phyloP scores from a whole-genome alignment of 2,329 filamentous ascomycete genomes.

The Aureobasidium subglaciale region DNA sequence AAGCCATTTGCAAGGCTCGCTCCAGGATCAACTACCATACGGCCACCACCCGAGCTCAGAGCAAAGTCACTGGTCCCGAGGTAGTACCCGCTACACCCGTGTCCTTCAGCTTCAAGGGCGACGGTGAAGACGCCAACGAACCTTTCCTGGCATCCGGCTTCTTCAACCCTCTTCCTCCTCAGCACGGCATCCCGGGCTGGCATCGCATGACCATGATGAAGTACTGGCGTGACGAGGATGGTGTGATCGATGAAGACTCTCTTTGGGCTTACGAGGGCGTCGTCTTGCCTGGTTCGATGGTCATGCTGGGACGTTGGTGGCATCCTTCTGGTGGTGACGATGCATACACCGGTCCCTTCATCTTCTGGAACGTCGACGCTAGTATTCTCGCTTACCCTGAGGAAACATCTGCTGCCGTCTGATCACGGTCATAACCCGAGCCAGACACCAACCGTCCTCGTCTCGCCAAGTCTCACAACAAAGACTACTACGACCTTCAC shows the following conservation, averaged over 20 bases:
- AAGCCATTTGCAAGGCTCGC: slow-evolving; percentile 33
- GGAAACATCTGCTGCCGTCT: background rate
- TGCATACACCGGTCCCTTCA: slow-evolving; percentile 35
- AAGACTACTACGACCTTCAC: background rate
- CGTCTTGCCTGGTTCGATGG: slow-evolving; percentile 40
- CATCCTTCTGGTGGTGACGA: slow-evolving; percentile 24
- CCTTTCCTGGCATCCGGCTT: slow-evolving; percentile 36
- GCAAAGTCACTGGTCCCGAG: background rate
- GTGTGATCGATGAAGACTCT: slow-evolving; percentile 23
- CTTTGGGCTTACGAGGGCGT: slow-evolving; percentile 45
- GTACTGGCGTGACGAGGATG: slow-evolving; percentile 32
- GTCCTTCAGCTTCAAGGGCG: slow-evolving; percentile 32
- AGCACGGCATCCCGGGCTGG: slow-evolving; percentile 46
- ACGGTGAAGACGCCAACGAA: slow-evolving; percentile 30
- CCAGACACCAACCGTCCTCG: too few species aligned
- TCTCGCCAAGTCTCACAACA: background rate
- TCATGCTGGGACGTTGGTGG: slow-evolving; percentile 45
- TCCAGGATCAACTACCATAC: slow-evolving; percentile 18
- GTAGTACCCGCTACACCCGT: slow-evolving; percentile 2
- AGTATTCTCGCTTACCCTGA: background rate
- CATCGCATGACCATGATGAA: slow-evolving; percentile 51
- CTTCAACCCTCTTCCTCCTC: slow-evolving; percentile 43
- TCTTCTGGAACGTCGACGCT: slow-evolving; percentile 36
- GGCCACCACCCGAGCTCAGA: slow-evolving; percentile 29
- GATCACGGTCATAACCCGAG: background rate